Evolutionary conservation across 2,329 filamentous ascomycete species (phyloP).

Genomic region (Graphilbum fragrans): DNA sequence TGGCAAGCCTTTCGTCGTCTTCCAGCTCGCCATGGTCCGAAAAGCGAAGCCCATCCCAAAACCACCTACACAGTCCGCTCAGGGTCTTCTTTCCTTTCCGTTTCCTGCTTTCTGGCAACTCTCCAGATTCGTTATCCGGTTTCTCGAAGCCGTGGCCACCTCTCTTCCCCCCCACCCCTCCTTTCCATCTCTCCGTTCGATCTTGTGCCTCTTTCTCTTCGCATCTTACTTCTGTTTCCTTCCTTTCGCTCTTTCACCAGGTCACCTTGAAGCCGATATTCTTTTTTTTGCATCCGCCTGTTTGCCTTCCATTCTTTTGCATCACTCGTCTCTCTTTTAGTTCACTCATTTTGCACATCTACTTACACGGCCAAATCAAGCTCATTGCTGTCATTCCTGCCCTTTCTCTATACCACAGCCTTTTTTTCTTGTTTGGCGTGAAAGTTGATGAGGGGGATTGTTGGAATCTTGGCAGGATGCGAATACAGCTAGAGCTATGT

Average conservation of each 20-base stretch:
- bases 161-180: too few species aligned
- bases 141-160: too few species aligned
- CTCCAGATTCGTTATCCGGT: too few species aligned
- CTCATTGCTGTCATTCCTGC: background rate
- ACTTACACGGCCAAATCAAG: background rate
- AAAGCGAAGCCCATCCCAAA: too few species aligned
- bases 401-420: background rate
- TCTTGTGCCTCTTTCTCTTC: background rate
- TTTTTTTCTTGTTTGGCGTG: too few species aligned
- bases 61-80: too few species aligned
- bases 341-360: background rate
- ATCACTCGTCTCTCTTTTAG: background rate
- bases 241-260: background rate
- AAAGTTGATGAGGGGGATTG: background rate
- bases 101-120: too few species aligned
- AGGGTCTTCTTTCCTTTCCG: too few species aligned
- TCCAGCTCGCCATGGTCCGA: too few species aligned
- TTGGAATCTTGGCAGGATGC: slow-evolving; percentile 8
- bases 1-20: too few species aligned
- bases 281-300: too few species aligned
- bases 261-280: background rate
- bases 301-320: background rate
- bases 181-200: too few species aligned
- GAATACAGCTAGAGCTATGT: slow-evolving; percentile 12
- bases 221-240: background rate